Base-by-base conservation (phyloP, 176 grass and related monocot species). In the Poa annua region DNA sequence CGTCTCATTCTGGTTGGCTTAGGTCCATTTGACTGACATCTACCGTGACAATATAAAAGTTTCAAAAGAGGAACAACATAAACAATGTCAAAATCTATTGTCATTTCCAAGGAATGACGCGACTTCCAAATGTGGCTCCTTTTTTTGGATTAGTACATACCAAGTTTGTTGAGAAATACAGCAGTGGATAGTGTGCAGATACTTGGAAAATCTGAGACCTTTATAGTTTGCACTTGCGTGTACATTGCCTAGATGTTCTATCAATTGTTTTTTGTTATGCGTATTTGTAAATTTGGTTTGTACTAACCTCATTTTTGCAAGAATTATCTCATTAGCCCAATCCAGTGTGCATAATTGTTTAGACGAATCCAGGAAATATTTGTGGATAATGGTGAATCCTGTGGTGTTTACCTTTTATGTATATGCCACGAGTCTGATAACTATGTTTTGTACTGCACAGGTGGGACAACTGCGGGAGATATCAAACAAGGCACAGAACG, bases 401-500 rank as follows among this genome's bases (percentile, higher is more conserved):
- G 7, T 54, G 59, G 13, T 84, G 48, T 62, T 38, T 77, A 66
- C 75, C 26, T 68, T 74, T 50, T 78, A 17, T 50, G 50, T 75
- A 85, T 71, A 53, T 83, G 32, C 29, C 20, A 74, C n/a, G 10
- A 17, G 25, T 80, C 29, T 26, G 35, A 50, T 35, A 33, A 66
- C 60, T 47, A 76, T 87, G 19, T 25, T 81, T 83, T 66, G 45
- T 22, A 22, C 59, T 90, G 32, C 74, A 77, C 78, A 98, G 96
- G 92, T 98, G 83, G 92, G 96, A 44, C 86, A 92, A 47, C 85
- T 98, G 54, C 88, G 96, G 80, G 92, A 95, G 85, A 87, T 95
- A 83, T 98, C 96, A 79, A 95, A 98, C 84, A 98, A 98, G 85
- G 85, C 87, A 44, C 90, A 95, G 35, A 98, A 95, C 87, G 90